phyloP scores from a whole-genome alignment of 1,139 yeast genomes.

The Candida tetrigidarum region DNA sequence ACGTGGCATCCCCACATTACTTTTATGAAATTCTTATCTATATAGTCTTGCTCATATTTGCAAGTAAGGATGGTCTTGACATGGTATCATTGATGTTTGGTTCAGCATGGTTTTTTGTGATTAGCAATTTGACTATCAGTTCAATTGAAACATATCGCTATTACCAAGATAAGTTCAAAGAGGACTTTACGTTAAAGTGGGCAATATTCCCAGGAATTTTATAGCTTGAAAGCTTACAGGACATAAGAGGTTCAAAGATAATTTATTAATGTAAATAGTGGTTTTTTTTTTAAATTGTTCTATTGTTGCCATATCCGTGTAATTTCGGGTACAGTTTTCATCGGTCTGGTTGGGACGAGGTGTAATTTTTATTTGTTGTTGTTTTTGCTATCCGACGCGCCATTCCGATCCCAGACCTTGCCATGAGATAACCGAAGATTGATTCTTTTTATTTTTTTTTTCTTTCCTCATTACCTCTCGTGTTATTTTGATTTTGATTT shows the following conservation, averaged over 20 bases:
- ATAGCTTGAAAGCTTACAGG: conserved; percentile 4
- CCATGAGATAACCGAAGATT: too few relatives aligned
- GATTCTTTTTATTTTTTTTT: too few relatives aligned
- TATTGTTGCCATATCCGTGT: too few relatives aligned
- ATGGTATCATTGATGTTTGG: conserved; percentile 22
- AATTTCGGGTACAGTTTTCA: too few relatives aligned
- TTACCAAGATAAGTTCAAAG: conserved; percentile 42
- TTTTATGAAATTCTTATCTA: conserved; percentile 75
- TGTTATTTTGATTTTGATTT: background rate
- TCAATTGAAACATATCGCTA: conserved; percentile 61
- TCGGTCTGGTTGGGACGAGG: too few relatives aligned
- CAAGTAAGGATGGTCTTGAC: conserved; percentile 18
- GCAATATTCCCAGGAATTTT: conserved; percentile 26
- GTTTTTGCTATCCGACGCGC: too few relatives aligned
- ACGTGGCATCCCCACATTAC: conserved; percentile 78
- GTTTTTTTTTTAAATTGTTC: background rate
- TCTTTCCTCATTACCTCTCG: background rate
- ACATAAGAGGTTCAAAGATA: background rate
- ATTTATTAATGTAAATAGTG: background rate
- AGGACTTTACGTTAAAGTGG: conserved; percentile 23
- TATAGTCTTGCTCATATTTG: conserved; percentile 31
- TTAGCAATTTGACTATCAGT: conserved; percentile 61
- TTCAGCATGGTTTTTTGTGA: conserved; percentile 57
- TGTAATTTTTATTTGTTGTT: too few relatives aligned
- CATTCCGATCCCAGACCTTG: too few relatives aligned